Percentiles rank a stretch among this genome's conserved stretches.
phyloP scores from a whole-genome alignment of 371 early-diverging fungal species.

The Encephalitozoon hellem region DNA sequence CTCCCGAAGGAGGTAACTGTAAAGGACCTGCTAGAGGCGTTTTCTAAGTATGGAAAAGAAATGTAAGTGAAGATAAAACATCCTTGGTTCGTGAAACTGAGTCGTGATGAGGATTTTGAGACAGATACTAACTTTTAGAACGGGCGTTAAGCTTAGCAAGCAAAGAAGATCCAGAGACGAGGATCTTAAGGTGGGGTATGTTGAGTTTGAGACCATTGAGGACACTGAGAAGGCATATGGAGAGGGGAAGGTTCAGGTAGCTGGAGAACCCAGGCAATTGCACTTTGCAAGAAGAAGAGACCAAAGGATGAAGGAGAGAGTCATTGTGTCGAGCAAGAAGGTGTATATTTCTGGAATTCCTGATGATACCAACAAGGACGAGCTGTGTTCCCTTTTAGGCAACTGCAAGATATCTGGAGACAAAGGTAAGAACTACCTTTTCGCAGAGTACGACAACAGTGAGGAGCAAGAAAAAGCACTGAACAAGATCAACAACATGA shows the following conservation, averaged over 20 bases:
- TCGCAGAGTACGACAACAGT: slow-evolving; percentile 17
- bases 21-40: not conserved
- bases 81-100: slow-evolving; percentile 49
- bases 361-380: slow-evolving; percentile 6
- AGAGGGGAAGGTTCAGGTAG: not conserved
- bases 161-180: not conserved
- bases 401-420: slow-evolving; percentile 29
- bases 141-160: slow-evolving; percentile 6
- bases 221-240: slow-evolving; percentile 5
- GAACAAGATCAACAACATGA: not conserved
- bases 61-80: slow-evolving; percentile 43
- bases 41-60: slow-evolving; percentile 23
- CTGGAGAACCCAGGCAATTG: not conserved
- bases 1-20: not conserved
- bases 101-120: slow-evolving; percentile 23
- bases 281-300: slow-evolving; percentile 12
- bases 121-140: slow-evolving; percentile 37
- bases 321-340: slow-evolving; percentile 15
- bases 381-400: slow-evolving; percentile 17
- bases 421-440: not conserved
- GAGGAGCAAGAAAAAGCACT: slow-evolving; percentile 13
- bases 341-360: slow-evolving; percentile 28
- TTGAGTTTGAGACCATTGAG: slow-evolving; percentile 23
- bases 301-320: not conserved
- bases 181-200: not conserved